A percentile compares a stretch with the other conserved stretches of the same genome.
phyloP scores from a whole-genome alignment of 805 yeast genomes.

The Candida lessepsii region DNA sequence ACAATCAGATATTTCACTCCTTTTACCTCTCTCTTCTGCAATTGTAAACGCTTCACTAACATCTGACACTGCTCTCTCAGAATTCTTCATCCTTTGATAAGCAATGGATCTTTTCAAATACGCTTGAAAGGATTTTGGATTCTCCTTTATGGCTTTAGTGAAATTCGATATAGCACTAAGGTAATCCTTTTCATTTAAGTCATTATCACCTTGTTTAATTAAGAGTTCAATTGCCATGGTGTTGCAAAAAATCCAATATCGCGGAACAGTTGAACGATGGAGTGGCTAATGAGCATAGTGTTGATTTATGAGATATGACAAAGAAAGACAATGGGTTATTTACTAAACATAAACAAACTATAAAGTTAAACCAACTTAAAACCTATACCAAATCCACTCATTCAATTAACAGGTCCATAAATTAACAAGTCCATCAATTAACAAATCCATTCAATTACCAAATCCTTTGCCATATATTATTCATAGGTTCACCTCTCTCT shows the following conservation, averaged over 20 bases:
- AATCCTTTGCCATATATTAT: constrained; percentile 15
- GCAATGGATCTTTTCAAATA: constrained; percentile 49
- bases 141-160: constrained; percentile 39
- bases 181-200: constrained; percentile 33
- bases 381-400: background rate
- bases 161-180: constrained; percentile 43
- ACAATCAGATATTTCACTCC: constrained; percentile 46
- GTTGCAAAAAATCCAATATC: constrained; percentile 2
- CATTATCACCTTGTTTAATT: constrained; percentile 36
- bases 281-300: too few relatives aligned
- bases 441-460: too few relatives aligned
- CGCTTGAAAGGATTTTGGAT: constrained; percentile 48
- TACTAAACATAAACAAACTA: too few relatives aligned
- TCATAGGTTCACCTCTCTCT: constrained; percentile 10
- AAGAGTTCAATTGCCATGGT: constrained; percentile 38
- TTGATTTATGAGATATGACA: too few relatives aligned
- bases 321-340: too few relatives aligned
- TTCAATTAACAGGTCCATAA: too few relatives aligned
- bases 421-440: too few relatives aligned
- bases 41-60: constrained; percentile 43
- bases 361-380: too few relatives aligned
- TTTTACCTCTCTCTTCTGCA: constrained; percentile 47
- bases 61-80: constrained; percentile 48
- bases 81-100: constrained; percentile 45
- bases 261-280: too few relatives aligned